Base-by-base conservation (phyloP, 768 basidiomycete genomes). In the Psilocybe cyanescens region DNA sequence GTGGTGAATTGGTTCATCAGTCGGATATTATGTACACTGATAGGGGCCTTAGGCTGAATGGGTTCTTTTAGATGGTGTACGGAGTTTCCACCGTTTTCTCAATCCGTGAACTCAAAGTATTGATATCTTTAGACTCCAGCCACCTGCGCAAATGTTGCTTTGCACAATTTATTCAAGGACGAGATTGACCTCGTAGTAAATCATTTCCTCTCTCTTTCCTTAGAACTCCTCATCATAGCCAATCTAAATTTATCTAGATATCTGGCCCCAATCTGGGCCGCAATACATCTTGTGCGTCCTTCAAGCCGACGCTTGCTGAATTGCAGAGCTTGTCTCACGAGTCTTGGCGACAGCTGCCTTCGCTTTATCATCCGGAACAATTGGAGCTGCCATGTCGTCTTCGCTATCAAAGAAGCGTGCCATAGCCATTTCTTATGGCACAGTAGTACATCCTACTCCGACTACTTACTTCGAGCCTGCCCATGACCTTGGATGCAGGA, bases 361-460 rank as follows among this genome's bases (percentile, higher is more conserved):
- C 72, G 83, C 91, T 2, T 81, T 98, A 46, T 95, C 94, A 1
- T 95, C 93, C 30, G 96, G 96, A 2, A 98, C 96, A 1, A 81
- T 99, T 63, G 96, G 96, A 41, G 95, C 95, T 2, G 91, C 96
- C 14, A 79, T 98, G 73, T 91, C 91, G 29, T 88, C 90, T 19
- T 85, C 86, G 24, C 80, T 95, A 47, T 88, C 90, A 28, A 80
- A 79, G 59, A 81, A 78, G 30, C 89, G 93, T 41, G 86, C 93
- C 45, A 90, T 97, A 60, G 95, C 96, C 1, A 70, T 98, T 39
- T 96, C 94, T 0, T 97, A 97, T 71, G 94, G 94, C 37, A 91
- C 83, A 14, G 85, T 96, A 55, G 71, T 82, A 48, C 82, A 86
- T 68, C 91, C 92, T 1, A 88, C 89, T 4, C 88, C 92, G 1